Evolutionary conservation across 1,139 yeast species (phyloP), one percentile per base, ranked within the genome.

Genomic region (Lodderomyces orthopsilosis): DNA sequence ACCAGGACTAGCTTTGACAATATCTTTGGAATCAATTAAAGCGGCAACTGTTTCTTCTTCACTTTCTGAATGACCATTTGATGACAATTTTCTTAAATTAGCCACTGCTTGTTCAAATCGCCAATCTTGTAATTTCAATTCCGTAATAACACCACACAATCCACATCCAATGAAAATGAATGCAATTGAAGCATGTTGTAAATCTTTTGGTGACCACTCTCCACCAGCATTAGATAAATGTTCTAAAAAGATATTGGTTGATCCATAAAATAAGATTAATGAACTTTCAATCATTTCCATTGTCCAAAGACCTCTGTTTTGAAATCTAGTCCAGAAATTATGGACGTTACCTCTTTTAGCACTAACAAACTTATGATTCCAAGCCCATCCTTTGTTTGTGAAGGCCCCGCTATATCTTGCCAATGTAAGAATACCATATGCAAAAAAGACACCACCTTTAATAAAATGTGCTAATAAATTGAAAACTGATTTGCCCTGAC

Each of bases 151-250:
- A 2, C 98, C 98, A 66, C 96, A 86, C 35, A 90, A 68, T 5
- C 98, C 98, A 43, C 93, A 83, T 9, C 98, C 98, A 55, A 93
- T 75, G 61, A 75, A 93, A 79, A 93, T 85, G 61, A 93, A 93
- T 1, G 98, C 98, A 63, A 93, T 91, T 13, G 96, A 88, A 9
- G 74, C 95, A 62, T 93, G 98, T 65, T 93, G 98, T 51, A 93
- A 76, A 61, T 93, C 98, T 63, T 91, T 91, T 35, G 95, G 86
- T 9, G 87, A 72, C 96, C 97, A 93, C 41, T 65, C 79, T 30
- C 93, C 94, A 42, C 85, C 91, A 6, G 95, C 85, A 43, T 61
- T 62, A 8, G 77, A 60, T 52, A 93, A 74, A 61, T 89, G 97
- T 65, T 93, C 98, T 66, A 93, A 64, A 58, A 93, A 93, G 26